A percentile compares a stretch with the other conserved stretches of the same genome.
phyloP scores from a whole-genome alignment of 2,329 filamentous ascomycete species.

The Alternaria sp. region DNA sequence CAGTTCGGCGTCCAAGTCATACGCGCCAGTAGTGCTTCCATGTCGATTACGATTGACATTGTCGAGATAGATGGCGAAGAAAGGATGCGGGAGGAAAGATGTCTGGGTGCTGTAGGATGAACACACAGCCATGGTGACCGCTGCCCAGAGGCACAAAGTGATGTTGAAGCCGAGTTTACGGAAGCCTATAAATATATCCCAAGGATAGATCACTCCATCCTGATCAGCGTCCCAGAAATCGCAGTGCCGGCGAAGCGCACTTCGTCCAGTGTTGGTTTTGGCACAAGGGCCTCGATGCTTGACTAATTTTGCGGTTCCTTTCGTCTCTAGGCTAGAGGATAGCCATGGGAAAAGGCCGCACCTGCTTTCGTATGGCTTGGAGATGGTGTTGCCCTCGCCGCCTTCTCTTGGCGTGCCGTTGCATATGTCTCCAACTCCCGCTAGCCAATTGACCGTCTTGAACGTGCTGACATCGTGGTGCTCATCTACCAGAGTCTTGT shows the following conservation, averaged over 20 bases:
- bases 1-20: slow-evolving; percentile 28
- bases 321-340: neutral
- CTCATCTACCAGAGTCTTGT: slow-evolving; percentile 8
- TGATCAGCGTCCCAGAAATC: slow-evolving; percentile 30
- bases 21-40: slow-evolving; percentile 30
- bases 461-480: neutral
- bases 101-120: slow-evolving; percentile 28
- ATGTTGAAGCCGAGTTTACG: slow-evolving; percentile 26
- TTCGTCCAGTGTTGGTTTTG: slow-evolving; percentile 15
- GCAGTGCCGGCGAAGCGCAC: slow-evolving; percentile 26
- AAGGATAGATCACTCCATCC: slow-evolving; percentile 28
- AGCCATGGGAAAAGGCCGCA: neutral
- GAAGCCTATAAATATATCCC: slow-evolving; percentile 32
- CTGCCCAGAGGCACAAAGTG: slow-evolving; percentile 28
- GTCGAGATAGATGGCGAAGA: slow-evolving; percentile 30
- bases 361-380: neutral
- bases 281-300: neutral
- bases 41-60: slow-evolving; percentile 29
- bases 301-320: neutral
- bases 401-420: neutral
- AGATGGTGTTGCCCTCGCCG: neutral
- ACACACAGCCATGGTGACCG: slow-evolving; percentile 25
- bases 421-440: slow-evolving; percentile 17
- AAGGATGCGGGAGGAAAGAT: slow-evolving; percentile 25
- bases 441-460: slow-evolving; percentile 11